Evolutionary conservation across 129 eudicot genomes (phyloP), one percentile per base, ranked within the genome.

Genomic region (Smallanthus sonchifolius): DNA sequence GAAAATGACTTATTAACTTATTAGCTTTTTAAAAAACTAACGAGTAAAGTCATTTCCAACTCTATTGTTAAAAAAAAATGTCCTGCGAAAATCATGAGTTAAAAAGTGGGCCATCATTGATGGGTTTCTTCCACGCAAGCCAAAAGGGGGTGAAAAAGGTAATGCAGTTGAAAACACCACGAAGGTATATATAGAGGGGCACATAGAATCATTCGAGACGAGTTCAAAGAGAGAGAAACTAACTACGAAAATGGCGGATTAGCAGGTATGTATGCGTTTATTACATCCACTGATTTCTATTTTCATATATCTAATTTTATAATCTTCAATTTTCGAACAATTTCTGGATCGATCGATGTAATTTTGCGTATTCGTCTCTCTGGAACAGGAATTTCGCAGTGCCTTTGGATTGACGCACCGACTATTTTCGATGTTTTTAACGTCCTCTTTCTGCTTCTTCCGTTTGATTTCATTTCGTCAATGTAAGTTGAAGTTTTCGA

Each of bases 231-330:
- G 28, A 63, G 64, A 64, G 71, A 75, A 19, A 38, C 19, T 38
- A 38, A 70, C 49, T 24, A 70, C 82, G 72, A 70, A 77, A 70
- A 78, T 78, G 55, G 72, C 67, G 82, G 64, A 78, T 78, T 62
- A 48, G 8, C 70, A 62, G 54, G 65, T 78, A 32, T 32, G 15
- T 34, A n/a, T 74, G 6, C 70, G 24, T 44, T 34, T 37, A 75
- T 66, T 16, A n/a, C 80, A 76, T 71, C 73, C 77, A 15, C 59
- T 60, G 11, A 69, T 60, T 69, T 70, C 67, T 30, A 67, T 54
- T 30, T 55, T 56, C 45, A 67, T 32, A 30, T 36, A 34, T 55
- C 15, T 44, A 19, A 32, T 37, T n/a, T 54, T 10, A 56, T 36
- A 54, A 39, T 32, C 77, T 39, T 48, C 3, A 8, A 13, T 70